A percentile compares a stretch with the other conserved stretches of the same genome.
These are phyloP conservation scores for Phytophthora vignae DNA, from an alignment of 352 stramenopile species.

Conservation along the genomic window DNA sequence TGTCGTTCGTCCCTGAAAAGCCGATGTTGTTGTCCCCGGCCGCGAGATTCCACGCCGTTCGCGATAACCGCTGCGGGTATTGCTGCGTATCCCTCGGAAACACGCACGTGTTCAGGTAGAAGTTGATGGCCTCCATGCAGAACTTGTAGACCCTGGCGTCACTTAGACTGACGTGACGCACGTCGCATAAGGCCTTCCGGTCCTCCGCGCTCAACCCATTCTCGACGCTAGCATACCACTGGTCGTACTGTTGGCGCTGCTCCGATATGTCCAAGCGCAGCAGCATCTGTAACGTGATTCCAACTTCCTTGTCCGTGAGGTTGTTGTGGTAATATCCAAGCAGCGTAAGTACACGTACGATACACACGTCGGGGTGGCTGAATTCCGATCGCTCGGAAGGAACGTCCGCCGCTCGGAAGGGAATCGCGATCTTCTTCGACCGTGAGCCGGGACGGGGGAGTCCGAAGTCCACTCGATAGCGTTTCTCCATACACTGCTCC, in stretches of 20 bases:
- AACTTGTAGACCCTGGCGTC: slow-evolving; percentile 55
- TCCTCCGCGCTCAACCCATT: slow-evolving; percentile 14
- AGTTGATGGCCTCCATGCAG: slow-evolving; percentile 85
- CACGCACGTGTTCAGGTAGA: slow-evolving; percentile 85
- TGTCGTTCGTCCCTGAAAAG: slow-evolving; percentile 94
- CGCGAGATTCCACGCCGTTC: slow-evolving; percentile 53
- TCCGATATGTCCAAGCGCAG: slow-evolving; percentile 73
- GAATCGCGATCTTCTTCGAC: slow-evolving; percentile 83
- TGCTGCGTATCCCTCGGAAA: slow-evolving; percentile 86
- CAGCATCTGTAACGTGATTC: slow-evolving; percentile 59
- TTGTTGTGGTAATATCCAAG: slow-evolving; percentile 89
- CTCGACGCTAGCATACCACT: slow-evolving; percentile 66
- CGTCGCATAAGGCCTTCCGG: slow-evolving; percentile 50
- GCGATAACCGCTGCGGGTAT: slow-evolving; percentile 70
- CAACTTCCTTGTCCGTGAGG: slow-evolving; percentile 59
- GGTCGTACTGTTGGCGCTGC: slow-evolving; percentile 66
- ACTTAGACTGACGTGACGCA: slow-evolving; percentile 76
- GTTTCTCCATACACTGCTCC: slow-evolving; percentile 86
- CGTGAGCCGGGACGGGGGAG: slow-evolving; percentile 50
- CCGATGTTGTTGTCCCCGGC: slow-evolving; percentile 66
- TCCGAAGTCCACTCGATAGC: slow-evolving; percentile 85
- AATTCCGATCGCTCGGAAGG: slow-evolving; percentile 88
- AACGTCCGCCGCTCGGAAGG: slow-evolving; percentile 86
- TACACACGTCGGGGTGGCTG: slow-evolving; percentile 87
- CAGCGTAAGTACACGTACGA: slow-evolving; percentile 69